Base-by-base conservation (phyloP, 2,329 filamentous ascomycete genomes). In the Exophiala alcalophila region DNA sequence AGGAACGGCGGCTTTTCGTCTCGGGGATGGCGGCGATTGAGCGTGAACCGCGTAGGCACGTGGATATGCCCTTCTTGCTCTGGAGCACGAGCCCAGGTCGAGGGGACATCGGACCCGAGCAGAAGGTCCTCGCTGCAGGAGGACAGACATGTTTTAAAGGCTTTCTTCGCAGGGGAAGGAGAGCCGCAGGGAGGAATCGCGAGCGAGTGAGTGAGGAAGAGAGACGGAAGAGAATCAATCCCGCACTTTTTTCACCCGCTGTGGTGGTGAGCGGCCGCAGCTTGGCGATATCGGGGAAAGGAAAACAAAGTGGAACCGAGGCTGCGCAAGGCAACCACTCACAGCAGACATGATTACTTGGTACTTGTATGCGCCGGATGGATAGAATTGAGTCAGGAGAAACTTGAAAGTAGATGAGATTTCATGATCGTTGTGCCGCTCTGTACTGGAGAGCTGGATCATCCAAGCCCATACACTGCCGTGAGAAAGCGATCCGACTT, bases 1-100 rank as follows among this genome's bases (percentile, higher is more conserved):
- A 32, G 88, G 86, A 54, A 78, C 81, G 3, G 54, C 54, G n/a
- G 53, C 53, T 44, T 46, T 49, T 32, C 53, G 30, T 31, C 46
- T 46, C 5, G 47, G 24, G 4, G 37, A 35, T 5, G 48, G 20
- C 24, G 33, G 41, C 5, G 50, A 31, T 14, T 32, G 41, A 10
- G 48, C 43, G 26, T 47, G 50, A 19, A 45, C 46, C 3, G 54
- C 54, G 30, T 57, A 57, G 10, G 27, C 34, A 23, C 54, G 50
- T 29, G 40, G 47, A 15, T 12, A 27, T 28, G 32, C 31, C 29
- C 16, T 19, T 23, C 33, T 37, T 9, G 35, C 19, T 9, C 24
- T 25, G 14, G 26, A 26, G 33, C 33, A 39, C 19, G 43, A 42
- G 18, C 47, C 42, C 19, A 54, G 40, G 27, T 56, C 51, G 25